phyloP scores from a whole-genome alignment of 176 grass and related monocot genomes.

The Aegilops sharonensis region DNA sequence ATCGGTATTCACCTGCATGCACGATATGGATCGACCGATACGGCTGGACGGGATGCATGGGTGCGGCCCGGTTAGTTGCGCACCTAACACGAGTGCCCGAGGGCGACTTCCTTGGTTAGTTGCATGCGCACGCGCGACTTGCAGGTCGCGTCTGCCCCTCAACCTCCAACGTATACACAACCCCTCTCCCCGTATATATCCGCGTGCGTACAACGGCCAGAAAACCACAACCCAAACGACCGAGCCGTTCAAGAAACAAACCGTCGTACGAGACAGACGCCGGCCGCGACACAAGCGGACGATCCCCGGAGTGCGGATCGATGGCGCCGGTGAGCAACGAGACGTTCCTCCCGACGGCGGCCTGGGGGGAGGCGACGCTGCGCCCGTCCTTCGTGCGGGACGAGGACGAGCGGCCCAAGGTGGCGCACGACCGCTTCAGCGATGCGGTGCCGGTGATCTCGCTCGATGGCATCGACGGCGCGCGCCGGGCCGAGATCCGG shows the following conservation, averaged over 20 bases:
- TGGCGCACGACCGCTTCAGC: conserved; percentile 92
- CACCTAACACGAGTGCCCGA: not conserved
- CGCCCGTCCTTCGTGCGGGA: conserved; percentile 78
- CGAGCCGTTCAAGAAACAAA: not conserved
- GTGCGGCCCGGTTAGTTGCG: not conserved
- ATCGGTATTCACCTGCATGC: no score
- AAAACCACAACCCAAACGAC: not conserved
- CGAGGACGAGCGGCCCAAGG: conserved; percentile 89
- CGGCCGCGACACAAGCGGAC: not conserved
- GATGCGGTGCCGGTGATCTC: conserved; percentile 75
- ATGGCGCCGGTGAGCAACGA: conserved; percentile 50
- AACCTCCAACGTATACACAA: not conserved
- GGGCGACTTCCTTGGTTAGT: not conserved
- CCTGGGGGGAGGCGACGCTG: conserved; percentile 50
- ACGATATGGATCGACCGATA: no score
- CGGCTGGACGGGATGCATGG: not conserved
- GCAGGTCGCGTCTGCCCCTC: not conserved
- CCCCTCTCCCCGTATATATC: not conserved
- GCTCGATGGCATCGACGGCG: conserved; percentile 60
- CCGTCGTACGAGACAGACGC: not conserved
- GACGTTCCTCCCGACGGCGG: conserved; percentile 64
- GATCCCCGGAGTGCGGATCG: not conserved
- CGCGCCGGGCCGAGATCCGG: conserved; percentile 56
- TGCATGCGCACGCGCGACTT: not conserved
- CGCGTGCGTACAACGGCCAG: not conserved